Percentiles rank a stretch among this genome's conserved stretches.
phyloP scores from a whole-genome alignment of 371 early-diverging fungal genomes.

The Mucor mucedo region DNA sequence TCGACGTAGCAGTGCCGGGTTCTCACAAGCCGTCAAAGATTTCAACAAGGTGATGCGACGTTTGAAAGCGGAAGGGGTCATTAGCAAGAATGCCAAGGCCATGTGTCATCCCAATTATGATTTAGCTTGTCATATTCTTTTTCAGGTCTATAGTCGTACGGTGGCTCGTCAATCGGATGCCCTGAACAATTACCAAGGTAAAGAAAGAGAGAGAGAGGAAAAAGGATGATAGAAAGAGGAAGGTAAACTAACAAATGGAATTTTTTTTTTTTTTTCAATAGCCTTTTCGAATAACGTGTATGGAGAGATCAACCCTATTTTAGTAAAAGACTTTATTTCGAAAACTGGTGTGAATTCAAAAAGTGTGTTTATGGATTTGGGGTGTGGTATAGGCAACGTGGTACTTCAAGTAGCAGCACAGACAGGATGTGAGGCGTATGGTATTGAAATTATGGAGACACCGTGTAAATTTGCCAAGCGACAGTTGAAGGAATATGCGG shows the following conservation, averaged over 20 bases:
- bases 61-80: constrained; percentile 39
- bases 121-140: constrained; percentile 82
- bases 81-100: constrained; percentile 46
- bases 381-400: constrained; percentile 95
- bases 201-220: background rate
- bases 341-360: constrained; percentile 67
- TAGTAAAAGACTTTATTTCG: constrained; percentile 85
- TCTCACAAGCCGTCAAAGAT: constrained; percentile 69
- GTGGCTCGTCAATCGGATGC: constrained; percentile 85
- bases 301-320: constrained; percentile 89
- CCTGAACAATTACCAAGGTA: constrained; percentile 83
- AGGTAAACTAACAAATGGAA: no score
- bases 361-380: constrained; percentile 90
- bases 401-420: constrained; percentile 94
- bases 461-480: constrained; percentile 81
- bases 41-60: constrained; percentile 73
- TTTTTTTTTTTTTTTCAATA: constrained; percentile 23
- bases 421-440: constrained; percentile 82
- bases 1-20: constrained; percentile 69
- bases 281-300: constrained; percentile 96
- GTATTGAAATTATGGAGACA: constrained; percentile 92
- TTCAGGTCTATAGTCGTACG: constrained; percentile 88
- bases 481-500: constrained; percentile 83
- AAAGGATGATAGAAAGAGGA: no score
- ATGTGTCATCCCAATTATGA: constrained; percentile 64